Evolutionary conservation across 2,329 filamentous ascomycete species (phyloP).

Genomic region (Dendrostoma leiphaemia): DNA sequence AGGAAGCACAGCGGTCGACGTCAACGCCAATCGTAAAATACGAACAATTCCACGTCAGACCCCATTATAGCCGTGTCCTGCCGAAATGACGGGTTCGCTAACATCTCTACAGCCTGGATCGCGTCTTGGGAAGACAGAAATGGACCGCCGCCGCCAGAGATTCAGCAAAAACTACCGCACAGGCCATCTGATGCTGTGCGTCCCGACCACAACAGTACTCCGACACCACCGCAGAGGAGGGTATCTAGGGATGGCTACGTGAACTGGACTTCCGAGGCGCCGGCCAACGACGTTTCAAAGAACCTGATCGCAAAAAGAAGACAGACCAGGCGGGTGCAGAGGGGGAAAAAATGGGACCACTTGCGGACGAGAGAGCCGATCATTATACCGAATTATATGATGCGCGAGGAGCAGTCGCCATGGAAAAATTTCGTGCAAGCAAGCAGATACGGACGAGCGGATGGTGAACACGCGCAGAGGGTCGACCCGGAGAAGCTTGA

Average conservation of each 20-base stretch:
- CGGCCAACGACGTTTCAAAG: conserved; percentile 32
- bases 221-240: conserved; percentile 37
- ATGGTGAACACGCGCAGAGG: conserved; percentile 46
- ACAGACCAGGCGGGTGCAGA: conserved; percentile 44
- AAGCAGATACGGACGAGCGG: conserved; percentile 47
- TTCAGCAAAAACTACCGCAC: conserved; percentile 38
- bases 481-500: conserved; percentile 44
- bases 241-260: conserved; percentile 49
- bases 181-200: conserved; percentile 37
- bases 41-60: conserved; percentile 31
- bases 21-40: conserved; percentile 23
- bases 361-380: conserved; percentile 57
- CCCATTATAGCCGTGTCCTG: neutral
- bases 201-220: conserved; percentile 41
- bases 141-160: conserved; percentile 32
- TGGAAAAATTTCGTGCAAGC: conserved; percentile 56
- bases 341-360: conserved; percentile 58
- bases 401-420: conserved; percentile 36
- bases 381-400: conserved; percentile 49
- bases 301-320: conserved; percentile 44
- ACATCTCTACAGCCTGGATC: conserved; percentile 43
- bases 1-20: conserved; percentile 17
- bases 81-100: conserved; percentile 9
- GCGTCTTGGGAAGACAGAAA: conserved; percentile 44
- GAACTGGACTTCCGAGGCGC: conserved; percentile 36